Evolutionary conservation across 345 rosid species (phyloP).

Genomic region (Kandelia obovata): DNA sequence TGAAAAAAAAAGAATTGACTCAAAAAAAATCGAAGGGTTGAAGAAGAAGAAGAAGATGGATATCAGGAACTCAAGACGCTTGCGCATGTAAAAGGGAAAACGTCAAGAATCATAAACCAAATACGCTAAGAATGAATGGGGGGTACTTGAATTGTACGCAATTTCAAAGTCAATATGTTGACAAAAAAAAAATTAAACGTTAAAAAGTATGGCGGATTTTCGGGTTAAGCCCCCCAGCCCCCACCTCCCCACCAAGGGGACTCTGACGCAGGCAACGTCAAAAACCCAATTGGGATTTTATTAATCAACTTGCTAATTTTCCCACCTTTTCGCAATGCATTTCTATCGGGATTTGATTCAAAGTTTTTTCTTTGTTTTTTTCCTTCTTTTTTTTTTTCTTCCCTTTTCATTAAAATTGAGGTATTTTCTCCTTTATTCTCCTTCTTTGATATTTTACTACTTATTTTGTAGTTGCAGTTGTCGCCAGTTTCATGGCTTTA

Average conservation of each 20-base stretch:
- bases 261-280: constrained; percentile 22
- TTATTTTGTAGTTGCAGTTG: too few species aligned
- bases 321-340: too few species aligned
- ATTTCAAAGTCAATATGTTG: constrained; percentile 33
- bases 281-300: constrained; percentile 17
- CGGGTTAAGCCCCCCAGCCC: neutral
- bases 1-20: neutral
- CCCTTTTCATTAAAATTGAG: too few species aligned
- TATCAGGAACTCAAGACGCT: constrained; percentile 16
- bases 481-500: too few species aligned
- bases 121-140: constrained; percentile 24
- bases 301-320: too few species aligned
- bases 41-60: constrained; percentile 16
- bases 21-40: neutral
- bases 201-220: neutral
- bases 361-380: too few species aligned
- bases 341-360: too few species aligned
- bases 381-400: too few species aligned
- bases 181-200: constrained; percentile 9
- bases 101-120: constrained; percentile 26
- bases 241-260: constrained; percentile 12
- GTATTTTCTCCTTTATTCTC: too few species aligned
- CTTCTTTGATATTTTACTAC: too few species aligned
- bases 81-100: constrained; percentile 8
- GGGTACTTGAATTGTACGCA: constrained; percentile 41